phyloP scores from a whole-genome alignment of 208 protist genomes.

The Cochliopodium minus region DNA sequence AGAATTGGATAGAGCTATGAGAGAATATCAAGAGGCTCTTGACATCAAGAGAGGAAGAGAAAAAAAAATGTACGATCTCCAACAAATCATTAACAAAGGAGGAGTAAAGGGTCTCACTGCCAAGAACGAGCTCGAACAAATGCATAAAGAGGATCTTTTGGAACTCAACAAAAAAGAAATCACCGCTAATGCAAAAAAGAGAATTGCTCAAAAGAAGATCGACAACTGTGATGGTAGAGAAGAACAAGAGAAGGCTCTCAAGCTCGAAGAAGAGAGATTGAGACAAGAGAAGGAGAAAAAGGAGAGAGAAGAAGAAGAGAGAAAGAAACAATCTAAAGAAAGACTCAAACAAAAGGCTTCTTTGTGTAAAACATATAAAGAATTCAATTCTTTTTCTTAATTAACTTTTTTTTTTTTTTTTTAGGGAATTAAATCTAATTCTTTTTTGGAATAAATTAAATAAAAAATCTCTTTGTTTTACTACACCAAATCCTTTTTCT shows the following conservation, averaged over 20 bases:
- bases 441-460: too few relatives aligned
- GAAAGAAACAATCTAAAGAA: too few relatives aligned
- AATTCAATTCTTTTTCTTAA: too few relatives aligned
- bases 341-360: background rate
- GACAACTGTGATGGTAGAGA: background rate
- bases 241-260: too few relatives aligned
- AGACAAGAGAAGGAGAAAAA: background rate
- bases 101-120: background rate
- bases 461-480: too few relatives aligned
- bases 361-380: too few relatives aligned
- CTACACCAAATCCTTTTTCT: too few relatives aligned
- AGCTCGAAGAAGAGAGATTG: background rate
- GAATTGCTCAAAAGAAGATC: background rate
- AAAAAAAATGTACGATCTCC: background rate
- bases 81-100: background rate
- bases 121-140: slow-evolving; percentile 9
- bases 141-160: background rate
- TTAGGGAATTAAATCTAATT: too few relatives aligned
- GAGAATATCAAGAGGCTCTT: slow-evolving; percentile 17
- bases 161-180: background rate
- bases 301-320: background rate
- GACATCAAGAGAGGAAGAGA: slow-evolving; percentile 5
- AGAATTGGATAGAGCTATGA: slow-evolving; percentile 13
- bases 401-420: too few relatives aligned
- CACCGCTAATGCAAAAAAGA: background rate